These are phyloP conservation scores for Clarireedia hainanense DNA, from an alignment of 2,329 filamentous ascomycete species.

Conservation along the genomic window DNA sequence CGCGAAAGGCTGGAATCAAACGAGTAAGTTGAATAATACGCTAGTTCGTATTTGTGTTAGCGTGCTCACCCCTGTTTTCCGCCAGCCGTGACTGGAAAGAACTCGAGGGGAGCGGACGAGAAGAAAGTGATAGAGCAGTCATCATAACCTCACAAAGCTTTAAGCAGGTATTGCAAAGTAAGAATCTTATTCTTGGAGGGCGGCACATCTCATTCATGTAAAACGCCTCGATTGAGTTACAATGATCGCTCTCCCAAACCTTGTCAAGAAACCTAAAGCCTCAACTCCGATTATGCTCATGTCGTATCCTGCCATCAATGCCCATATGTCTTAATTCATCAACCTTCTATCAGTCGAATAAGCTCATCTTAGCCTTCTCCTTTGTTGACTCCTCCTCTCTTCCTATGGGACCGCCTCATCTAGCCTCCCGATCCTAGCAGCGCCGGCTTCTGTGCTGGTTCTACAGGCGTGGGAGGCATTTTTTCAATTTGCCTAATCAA, in stretches of 20 bases:
- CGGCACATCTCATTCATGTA: neutral
- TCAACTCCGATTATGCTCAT: conserved; percentile 9
- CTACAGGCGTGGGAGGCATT: conserved; percentile 51
- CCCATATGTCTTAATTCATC: conserved; percentile 1
- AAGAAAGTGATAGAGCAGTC: too few species aligned
- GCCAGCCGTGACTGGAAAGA: too few species aligned
- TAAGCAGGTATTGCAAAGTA: neutral
- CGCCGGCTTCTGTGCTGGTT: conserved; percentile 30
- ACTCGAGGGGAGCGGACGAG: too few species aligned
- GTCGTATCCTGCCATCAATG: conserved; percentile 7
- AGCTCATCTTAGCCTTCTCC: neutral
- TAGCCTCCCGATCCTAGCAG: conserved; percentile 26
- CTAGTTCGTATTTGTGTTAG: conserved; percentile 2
- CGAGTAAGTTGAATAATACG: neutral
- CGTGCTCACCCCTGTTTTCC: too few species aligned
- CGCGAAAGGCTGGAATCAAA: neutral
- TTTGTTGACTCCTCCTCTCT: neutral
- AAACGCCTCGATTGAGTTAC: conserved; percentile 6
- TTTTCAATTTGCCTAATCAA: conserved; percentile 86
- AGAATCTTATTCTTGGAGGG: neutral
- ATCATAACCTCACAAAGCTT: neutral
- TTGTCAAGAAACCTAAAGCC: conserved; percentile 9
- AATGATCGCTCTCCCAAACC: conserved; percentile 1
- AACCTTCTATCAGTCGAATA: conserved; percentile 10
- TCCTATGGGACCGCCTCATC: neutral